Evolutionary conservation across 345 rosid species (phyloP), one percentile per base, ranked within the genome.

Genomic region (Toxicodendron radicans): DNA sequence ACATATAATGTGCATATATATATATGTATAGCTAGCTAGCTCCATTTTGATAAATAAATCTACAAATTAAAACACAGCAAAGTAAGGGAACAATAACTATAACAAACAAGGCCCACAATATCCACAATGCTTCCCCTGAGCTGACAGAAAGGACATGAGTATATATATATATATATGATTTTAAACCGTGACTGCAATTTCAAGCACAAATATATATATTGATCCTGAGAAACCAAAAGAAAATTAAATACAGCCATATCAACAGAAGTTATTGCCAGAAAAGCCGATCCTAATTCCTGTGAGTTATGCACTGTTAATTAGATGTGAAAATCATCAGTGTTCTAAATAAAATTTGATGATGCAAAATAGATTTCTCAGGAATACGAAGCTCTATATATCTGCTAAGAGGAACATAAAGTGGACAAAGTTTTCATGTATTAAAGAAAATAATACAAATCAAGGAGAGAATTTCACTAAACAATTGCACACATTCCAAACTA

Each of bases 21-120:
- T 32, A 32, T 32, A 32, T 35, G 5, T 35, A 35, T 35, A 35
- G 35, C 35, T 10, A 49, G 5, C 14, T 11, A 2, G 53, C 53
- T 49, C 16, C 53, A 12, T 49, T 49, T 11, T 49, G 17, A 3
- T 49, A 1, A 65, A 9, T 43, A 4, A 24, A 14, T 14, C 23
- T 32, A 48, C 54, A 48, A 24, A 23, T 18, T 4, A 24, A 18
- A 20, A 6, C 17, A 10, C 21, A 9, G 9, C 24, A 10, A 18
- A 1, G 0, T 11, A 35, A 8, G 38, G 3, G 9, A 4, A 33
- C 10, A 52, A 32, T 5, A 32, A 51, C 4, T 52, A 45, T 18
- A 52, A 27, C 5, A 68, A 52, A 27, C 5, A 68, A 52, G 46
- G 48, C 46, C 59, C 60, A 68, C 60, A 32, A 30, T 68, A 49